Evolutionary conservation across 306 rosid species (phyloP), one percentile per base, ranked within the genome.

Genomic region (Quercus engelmannii): DNA sequence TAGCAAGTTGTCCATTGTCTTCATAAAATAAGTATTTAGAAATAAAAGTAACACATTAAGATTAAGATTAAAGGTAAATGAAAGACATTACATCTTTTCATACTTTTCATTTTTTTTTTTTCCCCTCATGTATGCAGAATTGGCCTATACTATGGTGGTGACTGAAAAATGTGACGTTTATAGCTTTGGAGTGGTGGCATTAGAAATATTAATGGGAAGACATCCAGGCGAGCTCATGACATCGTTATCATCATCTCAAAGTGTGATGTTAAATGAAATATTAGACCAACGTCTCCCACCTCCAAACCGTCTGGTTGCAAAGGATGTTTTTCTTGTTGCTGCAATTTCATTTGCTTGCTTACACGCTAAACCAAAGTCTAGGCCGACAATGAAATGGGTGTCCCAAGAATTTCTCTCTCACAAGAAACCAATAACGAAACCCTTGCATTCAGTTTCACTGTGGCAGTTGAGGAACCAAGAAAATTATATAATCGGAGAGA

Each of bases 371-470:
- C 69, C 74, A 64, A 65, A 55, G 25, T 35, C 63, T 0, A 21
- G 83, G 52, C 83, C 83, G 2, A 55, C 83, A 19, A 80, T 80
- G 83, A 74, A 74, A 2, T 21, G 75, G 20, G 83, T 46, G 54
- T 46, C 54, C 54, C 54, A 46, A 46, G 54, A 46, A 46, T 46
- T 46, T 46, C 4, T 10, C 4, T 11, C 54, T 46, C 54, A 46
- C 4, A 46, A 12, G 54, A 46, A 46, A 46, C 54, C 5, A 0
- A 4, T 46, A 46, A 3, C 54, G 0, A 46, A 46, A 4, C 54
- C 54, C 54, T 46, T 46, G 3, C 54, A 46, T 46, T 10, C 5
- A 12, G 14, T 46, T 46, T 46, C 54, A 12, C 17, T 46, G 1
- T 46, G 54, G 54, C 54, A 46, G 1, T 0, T 46, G 17, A 46